phyloP scores from a whole-genome alignment of 2,329 filamentous ascomycete genomes.

The Arthrobotrys iridis region DNA sequence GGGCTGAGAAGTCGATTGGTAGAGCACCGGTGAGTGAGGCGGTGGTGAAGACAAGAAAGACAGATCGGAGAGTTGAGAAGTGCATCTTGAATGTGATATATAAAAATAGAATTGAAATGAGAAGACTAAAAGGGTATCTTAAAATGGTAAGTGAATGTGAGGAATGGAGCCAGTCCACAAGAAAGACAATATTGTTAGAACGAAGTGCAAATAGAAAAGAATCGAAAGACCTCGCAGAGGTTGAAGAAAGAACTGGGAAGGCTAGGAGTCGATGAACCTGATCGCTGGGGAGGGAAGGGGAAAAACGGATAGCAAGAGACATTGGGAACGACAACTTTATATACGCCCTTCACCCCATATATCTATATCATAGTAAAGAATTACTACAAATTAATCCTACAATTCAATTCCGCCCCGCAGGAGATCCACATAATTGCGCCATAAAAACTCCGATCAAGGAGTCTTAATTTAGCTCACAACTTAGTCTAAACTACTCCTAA shows the following conservation, averaged over 20 bases:
- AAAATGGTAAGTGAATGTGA: slow-evolving; percentile 7
- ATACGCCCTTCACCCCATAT: neutral
- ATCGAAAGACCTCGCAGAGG: slow-evolving; percentile 40
- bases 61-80: slow-evolving; percentile 20
- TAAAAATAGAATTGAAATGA: neutral
- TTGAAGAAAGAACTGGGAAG: slow-evolving; percentile 16
- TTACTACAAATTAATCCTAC: neutral
- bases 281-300: slow-evolving; percentile 33
- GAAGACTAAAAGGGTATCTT: slow-evolving; percentile 1
- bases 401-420: neutral
- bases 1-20: slow-evolving; percentile 39
- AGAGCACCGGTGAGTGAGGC: slow-evolving; percentile 13
- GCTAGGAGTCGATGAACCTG: slow-evolving; percentile 40
- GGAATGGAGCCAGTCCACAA: slow-evolving; percentile 33
- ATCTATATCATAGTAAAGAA: neutral
- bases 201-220: neutral
- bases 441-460: neutral
- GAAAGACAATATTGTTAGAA: slow-evolving; percentile 6
- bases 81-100: slow-evolving; percentile 25
- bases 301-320: neutral
- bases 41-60: slow-evolving; percentile 17
- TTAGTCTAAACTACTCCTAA: too few relatives aligned
- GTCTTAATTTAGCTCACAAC: neutral
- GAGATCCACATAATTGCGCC: neutral
- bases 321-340: slow-evolving; percentile 16